A percentile compares a stretch with the other conserved stretches of the same genome.
These are phyloP conservation scores for Lasiosphaeria hispida DNA, from an alignment of 495 filamentous ascomycete genomes.

Conservation along the genomic window DNA sequence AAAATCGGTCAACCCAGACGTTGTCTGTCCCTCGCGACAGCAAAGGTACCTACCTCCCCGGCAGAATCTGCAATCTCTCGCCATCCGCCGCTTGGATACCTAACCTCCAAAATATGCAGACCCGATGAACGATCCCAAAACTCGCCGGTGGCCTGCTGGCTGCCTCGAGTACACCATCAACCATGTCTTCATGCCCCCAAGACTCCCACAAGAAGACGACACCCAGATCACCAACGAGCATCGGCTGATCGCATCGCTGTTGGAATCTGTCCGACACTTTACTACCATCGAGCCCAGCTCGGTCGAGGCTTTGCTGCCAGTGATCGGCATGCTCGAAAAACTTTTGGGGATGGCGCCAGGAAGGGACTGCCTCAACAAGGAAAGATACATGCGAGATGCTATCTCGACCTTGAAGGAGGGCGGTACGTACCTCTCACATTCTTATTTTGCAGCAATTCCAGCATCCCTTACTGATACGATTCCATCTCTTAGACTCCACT, in stretches of 20 bases:
- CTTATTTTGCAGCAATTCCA: not conserved
- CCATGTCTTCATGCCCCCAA: slow-evolving; percentile 60
- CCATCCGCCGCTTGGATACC: no score
- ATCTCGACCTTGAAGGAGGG: no score
- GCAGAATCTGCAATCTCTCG: no score
- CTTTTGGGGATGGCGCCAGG: no score
- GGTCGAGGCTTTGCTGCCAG: no score
- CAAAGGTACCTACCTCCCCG: no score
- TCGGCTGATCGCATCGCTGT: slow-evolving; percentile 17
- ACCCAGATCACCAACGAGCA: slow-evolving; percentile 10
- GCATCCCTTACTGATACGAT: not conserved
- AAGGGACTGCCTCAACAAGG: not conserved
- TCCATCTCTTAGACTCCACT: not conserved
- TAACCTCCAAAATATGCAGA: no score
- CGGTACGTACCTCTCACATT: not conserved
- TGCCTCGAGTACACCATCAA: slow-evolving; percentile 46
- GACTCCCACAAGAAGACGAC: slow-evolving; percentile 50
- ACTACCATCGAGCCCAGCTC: not conserved
- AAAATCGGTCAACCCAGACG: no score
- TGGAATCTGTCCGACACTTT: slow-evolving; percentile 14
- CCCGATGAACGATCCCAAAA: no score
- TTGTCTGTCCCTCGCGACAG: no score
- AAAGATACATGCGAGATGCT: not conserved
- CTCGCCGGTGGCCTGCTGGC: no score
- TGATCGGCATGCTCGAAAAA: no score